phyloP scores from a whole-genome alignment of 257 asterid genomes.

The Solanum bulbocastanum region DNA sequence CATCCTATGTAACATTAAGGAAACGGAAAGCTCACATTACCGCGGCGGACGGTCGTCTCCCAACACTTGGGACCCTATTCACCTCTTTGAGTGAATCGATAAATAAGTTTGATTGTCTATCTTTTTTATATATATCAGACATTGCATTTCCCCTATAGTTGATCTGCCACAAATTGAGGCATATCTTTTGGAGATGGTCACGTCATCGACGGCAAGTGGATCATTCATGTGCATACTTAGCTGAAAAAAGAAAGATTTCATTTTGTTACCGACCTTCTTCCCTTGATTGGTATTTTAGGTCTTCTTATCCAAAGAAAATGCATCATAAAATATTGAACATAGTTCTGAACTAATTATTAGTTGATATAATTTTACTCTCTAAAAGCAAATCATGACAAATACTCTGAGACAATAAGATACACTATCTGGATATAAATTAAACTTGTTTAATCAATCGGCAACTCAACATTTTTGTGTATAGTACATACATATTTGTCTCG shows the following conservation, averaged over 20 bases:
- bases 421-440: neutral
- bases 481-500: neutral
- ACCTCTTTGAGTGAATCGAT: too few species aligned
- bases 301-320: too few species aligned
- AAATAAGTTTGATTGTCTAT: too few species aligned
- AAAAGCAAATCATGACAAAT: neutral
- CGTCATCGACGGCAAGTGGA: too few species aligned
- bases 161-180: too few species aligned
- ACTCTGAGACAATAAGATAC: neutral
- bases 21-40: neutral
- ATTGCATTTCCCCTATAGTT: neutral
- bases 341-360: neutral
- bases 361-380: neutral
- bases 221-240: too few species aligned
- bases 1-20: too few species aligned
- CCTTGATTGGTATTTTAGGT: too few species aligned
- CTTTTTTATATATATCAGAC: too few species aligned
- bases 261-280: too few species aligned
- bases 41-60: neutral
- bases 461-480: neutral
- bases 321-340: neutral
- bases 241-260: too few species aligned
- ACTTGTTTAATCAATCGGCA: neutral
- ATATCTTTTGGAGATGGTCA: too few species aligned
- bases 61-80: neutral